Evolutionary conservation across 2,329 filamentous ascomycete genomes (phyloP).

Genomic region (Epichloe sp.): DNA sequence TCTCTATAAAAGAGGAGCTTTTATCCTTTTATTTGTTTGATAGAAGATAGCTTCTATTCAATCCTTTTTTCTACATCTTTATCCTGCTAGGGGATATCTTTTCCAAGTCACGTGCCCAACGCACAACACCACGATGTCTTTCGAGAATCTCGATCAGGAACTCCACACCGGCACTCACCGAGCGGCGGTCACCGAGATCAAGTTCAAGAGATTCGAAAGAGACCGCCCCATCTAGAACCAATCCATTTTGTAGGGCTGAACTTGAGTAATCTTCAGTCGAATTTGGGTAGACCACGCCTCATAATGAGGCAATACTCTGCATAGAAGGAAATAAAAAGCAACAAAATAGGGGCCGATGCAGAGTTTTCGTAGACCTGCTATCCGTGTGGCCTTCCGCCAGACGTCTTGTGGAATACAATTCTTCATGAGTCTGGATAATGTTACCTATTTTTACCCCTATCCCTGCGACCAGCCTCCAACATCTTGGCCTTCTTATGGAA

Average conservation of each 20-base stretch:
- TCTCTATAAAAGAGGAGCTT: no score
- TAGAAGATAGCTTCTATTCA: no score
- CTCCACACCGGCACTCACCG: neutral
- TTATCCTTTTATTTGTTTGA: no score
- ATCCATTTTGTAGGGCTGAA: neutral
- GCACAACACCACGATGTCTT: neutral
- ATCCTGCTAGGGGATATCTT: no score
- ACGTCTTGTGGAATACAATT: neutral
- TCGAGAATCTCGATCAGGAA: neutral
- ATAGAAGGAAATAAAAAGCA: no score
- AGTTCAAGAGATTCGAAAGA: neutral
- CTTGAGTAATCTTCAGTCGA: neutral
- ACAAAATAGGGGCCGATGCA: no score
- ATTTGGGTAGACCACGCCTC: no score
- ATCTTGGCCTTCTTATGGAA: slow-evolving; percentile 58
- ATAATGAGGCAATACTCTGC: no score
- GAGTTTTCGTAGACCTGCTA: no score
- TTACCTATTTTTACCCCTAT: slow-evolving; percentile 29
- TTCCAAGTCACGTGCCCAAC: no score
- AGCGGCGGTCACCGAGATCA: neutral
- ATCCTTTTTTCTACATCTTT: no score
- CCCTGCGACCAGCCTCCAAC: slow-evolving; percentile 32
- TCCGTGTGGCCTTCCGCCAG: neutral
- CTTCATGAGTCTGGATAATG: neutral
- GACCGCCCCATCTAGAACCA: neutral